Percentiles rank a stretch among this genome's conserved stretches.
Conservation (phyloP, 345 rosid species). For the Rhodamnia rubescens region DNA sequence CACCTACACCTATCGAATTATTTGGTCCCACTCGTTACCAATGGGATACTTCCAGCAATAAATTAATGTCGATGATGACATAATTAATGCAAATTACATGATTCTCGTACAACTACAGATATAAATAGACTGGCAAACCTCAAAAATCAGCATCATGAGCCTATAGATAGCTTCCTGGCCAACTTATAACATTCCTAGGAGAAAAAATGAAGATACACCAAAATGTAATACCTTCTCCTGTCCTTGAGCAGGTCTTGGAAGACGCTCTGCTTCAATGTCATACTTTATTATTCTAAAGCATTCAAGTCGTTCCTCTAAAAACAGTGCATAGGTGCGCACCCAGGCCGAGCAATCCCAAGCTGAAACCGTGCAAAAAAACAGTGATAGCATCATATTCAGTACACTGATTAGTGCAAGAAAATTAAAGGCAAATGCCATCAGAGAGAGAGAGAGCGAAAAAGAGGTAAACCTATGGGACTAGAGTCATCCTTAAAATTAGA, state of each 20-base stretch:
- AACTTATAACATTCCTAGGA: background rate
- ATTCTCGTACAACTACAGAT: background rate
- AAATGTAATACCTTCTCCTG: slow-evolving; percentile 56
- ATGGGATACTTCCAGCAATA: background rate
- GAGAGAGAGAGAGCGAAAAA: background rate
- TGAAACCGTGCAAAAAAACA: slow-evolving; percentile 4
- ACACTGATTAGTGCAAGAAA: background rate
- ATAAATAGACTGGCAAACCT: background rate
- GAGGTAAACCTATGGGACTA: slow-evolving; percentile 63
- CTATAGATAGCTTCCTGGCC: background rate
- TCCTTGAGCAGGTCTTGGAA: slow-evolving; percentile 70
- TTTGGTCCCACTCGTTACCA: slow-evolving; percentile 1
- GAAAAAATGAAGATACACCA: background rate
- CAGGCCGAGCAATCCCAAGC: slow-evolving; percentile 99
- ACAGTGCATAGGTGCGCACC: slow-evolving; percentile 94
- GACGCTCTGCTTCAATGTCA: slow-evolving; percentile 92
- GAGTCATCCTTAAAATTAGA: slow-evolving; percentile 98
- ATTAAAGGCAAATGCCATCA: background rate
- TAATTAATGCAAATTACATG: background rate
- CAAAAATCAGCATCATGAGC: background rate
- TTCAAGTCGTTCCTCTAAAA: slow-evolving; percentile 92
- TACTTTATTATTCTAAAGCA: slow-evolving; percentile 83
- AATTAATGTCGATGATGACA: background rate
- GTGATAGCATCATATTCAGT: background rate
- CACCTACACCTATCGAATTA: slow-evolving; percentile 4